phyloP scores from a whole-genome alignment of 495 filamentous ascomycete species.

The Aspergillus bridgeri region DNA sequence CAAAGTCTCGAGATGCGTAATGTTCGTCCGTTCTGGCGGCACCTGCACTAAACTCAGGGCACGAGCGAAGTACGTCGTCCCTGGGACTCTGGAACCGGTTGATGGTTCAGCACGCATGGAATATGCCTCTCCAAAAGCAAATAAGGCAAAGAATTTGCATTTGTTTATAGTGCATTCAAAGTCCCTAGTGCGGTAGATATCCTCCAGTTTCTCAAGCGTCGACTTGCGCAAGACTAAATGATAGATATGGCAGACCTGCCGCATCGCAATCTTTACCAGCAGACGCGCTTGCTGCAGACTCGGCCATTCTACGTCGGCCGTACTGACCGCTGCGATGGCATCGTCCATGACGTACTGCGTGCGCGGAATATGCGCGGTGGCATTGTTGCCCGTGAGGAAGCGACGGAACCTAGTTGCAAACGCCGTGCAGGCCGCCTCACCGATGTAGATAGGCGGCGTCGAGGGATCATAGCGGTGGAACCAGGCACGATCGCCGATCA shows the following conservation, averaged over 20 bases:
- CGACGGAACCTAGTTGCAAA: constrained; percentile 46
- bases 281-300: constrained; percentile 40
- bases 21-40: constrained; percentile 39
- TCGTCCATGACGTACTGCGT: constrained; percentile 42
- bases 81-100: constrained; percentile 35
- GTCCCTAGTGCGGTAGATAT: constrained; percentile 36
- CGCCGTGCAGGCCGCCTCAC: constrained; percentile 45
- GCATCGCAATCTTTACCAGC: constrained; percentile 40
- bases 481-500: constrained; percentile 44
- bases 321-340: constrained; percentile 31
- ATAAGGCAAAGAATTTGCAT: constrained; percentile 45
- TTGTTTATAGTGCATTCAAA: constrained; percentile 36
- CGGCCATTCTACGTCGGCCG: constrained; percentile 35
- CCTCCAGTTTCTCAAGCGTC: constrained; percentile 41
- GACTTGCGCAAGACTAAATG: constrained; percentile 43
- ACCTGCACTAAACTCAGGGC: constrained; percentile 41
- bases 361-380: constrained; percentile 37
- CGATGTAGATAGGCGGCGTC: constrained; percentile 43
- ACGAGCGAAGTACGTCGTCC: constrained; percentile 44
- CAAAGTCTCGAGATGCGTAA: constrained; percentile 41
- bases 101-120: constrained; percentile 36
- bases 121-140: constrained; percentile 45
- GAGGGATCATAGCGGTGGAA: constrained; percentile 43
- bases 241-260: constrained; percentile 39
- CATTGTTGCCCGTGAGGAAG: constrained; percentile 38